Percentiles rank a stretch among this genome's conserved stretches.
Conservation (phyloP, 306 rosid genomes). For the Cicer chorassanicum region DNA sequence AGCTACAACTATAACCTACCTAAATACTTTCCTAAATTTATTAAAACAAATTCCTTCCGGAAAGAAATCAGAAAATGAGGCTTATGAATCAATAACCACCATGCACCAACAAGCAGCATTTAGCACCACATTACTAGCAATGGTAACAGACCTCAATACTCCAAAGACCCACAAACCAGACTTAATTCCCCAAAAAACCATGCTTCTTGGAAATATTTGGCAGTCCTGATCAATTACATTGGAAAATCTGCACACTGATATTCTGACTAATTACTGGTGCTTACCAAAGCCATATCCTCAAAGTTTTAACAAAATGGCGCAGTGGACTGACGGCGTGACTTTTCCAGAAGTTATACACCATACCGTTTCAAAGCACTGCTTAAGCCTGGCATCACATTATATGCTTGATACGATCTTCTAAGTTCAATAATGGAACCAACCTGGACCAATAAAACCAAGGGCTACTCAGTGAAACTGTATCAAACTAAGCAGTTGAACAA, state of each 20-base stretch:
- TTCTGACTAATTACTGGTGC: conserved; percentile 35
- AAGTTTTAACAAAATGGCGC: conserved; percentile 27
- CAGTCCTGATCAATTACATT: conserved; percentile 2
- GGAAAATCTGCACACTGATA: conserved; percentile 20
- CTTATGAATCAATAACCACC: conserved; percentile 38
- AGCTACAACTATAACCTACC: conserved; percentile 42
- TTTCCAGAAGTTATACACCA: conserved; percentile 65
- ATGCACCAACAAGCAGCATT: conserved; percentile 4
- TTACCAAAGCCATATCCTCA: conserved; percentile 11
- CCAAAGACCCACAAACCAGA: conserved; percentile 11
- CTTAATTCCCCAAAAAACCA: conserved; percentile 15
- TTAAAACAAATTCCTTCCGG: neutral
- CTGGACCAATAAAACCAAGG: conserved; percentile 61
- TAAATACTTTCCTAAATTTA: conserved; percentile 30
- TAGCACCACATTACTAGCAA: conserved; percentile 31
- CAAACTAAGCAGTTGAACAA: conserved; percentile 32
- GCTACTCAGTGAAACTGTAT: conserved; percentile 37
- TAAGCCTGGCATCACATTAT: conserved; percentile 94
- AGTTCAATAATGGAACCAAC: conserved; percentile 98
- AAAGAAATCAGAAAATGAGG: conserved; percentile 29
- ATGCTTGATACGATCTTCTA: conserved; percentile 96
- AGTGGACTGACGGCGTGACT: conserved; percentile 28
- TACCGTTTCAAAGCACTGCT: conserved; percentile 92
- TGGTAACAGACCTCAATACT: conserved; percentile 29
- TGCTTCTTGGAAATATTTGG: conserved; percentile 38